phyloP scores from a whole-genome alignment of 768 basidiomycete genomes.

The Xerocomus potaroensis region DNA sequence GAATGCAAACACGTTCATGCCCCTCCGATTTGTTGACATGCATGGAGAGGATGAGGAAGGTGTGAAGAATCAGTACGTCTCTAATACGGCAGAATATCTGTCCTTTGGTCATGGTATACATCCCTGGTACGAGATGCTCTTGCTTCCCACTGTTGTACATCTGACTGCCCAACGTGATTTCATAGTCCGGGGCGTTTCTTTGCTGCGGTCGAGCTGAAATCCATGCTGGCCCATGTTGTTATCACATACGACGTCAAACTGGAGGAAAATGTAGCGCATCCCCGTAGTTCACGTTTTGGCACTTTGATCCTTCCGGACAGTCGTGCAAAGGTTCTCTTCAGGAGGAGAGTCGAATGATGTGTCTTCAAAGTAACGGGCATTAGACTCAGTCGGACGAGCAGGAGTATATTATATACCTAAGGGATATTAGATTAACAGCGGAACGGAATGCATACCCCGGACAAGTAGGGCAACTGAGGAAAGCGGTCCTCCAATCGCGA shows the following conservation, averaged over 20 bases:
- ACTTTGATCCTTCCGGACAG: constrained; percentile 2
- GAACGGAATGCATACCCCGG: no score
- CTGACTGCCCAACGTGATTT: no score
- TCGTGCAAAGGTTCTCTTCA: constrained; percentile 9
- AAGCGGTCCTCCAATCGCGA: no score
- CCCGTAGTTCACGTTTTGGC: constrained; percentile 1
- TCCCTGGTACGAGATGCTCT: no score
- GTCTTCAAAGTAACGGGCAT: no score
- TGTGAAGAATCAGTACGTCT: background rate
- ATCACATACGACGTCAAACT: constrained; percentile 17
- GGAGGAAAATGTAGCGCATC: background rate
- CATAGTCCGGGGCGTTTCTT: constrained; percentile 20
- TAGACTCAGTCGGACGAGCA: no score
- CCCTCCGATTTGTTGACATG: constrained; percentile 14
- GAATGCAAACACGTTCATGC: constrained; percentile 37
- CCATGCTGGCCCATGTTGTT: constrained; percentile 16
- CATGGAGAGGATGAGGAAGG: background rate
- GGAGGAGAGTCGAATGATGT: constrained; percentile 9
- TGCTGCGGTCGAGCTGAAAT: constrained; percentile 3
- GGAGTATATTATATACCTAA: no score
- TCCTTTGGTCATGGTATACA: background rate
- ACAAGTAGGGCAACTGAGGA: no score
- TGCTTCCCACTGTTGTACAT: no score
- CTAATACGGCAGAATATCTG: background rate
- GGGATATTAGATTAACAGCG: no score